Evolutionary conservation across 2,329 filamentous ascomycete genomes (phyloP).

Genomic region (Cercospora berteroae): DNA sequence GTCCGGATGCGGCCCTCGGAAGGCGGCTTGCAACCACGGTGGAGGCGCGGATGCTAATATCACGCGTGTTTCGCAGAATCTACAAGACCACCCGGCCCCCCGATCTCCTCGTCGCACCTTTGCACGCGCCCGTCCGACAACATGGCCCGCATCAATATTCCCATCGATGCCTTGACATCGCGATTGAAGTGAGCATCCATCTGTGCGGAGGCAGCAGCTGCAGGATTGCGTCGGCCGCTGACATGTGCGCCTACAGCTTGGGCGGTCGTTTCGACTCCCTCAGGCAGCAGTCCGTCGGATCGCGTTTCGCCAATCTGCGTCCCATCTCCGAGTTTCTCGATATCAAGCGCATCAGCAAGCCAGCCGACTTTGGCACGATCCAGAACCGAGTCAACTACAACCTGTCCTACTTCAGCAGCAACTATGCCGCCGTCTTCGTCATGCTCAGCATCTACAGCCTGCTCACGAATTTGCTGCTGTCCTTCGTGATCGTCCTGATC

Average conservation of each 20-base stretch:
- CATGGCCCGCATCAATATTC: conserved; percentile 74
- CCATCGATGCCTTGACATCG: conserved; percentile 85
- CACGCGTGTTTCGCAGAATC: conserved; percentile 8
- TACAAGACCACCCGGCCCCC: background rate
- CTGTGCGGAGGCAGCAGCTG: background rate
- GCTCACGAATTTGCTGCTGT: conserved; percentile 78
- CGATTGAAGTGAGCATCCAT: conserved; percentile 63
- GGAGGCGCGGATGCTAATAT: conserved; percentile 4
- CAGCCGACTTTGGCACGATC: conserved; percentile 82
- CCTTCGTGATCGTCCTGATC: conserved; percentile 90
- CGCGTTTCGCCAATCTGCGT: conserved; percentile 87
- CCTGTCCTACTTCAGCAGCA: conserved; percentile 94
- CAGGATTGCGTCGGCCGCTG: conserved; percentile 8
- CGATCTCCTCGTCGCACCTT: background rate
- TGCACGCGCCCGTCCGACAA: conserved; percentile 12
- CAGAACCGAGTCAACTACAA: conserved; percentile 97
- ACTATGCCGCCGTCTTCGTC: conserved; percentile 89
- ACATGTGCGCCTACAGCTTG: conserved; percentile 44
- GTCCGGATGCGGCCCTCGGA: background rate
- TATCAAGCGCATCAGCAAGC: conserved; percentile 92
- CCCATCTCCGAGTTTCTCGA: conserved; percentile 93
- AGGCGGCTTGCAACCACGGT: conserved; percentile 3
- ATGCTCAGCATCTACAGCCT: conserved; percentile 96
- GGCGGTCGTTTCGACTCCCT: conserved; percentile 80
- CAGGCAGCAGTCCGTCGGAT: conserved; percentile 72